Conservation (phyloP, 1,284 basidiomycete species). For the Trichosporon sp. region DNA sequence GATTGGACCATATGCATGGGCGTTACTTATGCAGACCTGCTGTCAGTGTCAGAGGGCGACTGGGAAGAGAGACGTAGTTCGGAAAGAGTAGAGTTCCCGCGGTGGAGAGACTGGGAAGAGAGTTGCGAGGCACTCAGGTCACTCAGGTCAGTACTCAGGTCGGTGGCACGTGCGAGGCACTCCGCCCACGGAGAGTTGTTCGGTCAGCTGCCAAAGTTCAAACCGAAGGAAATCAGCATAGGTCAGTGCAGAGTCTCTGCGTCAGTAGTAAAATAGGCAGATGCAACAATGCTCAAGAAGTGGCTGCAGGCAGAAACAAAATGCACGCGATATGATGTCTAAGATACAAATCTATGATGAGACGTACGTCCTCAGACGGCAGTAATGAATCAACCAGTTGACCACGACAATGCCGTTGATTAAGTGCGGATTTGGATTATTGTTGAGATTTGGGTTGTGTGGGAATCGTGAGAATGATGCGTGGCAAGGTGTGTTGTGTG, state of each 20-base stretch:
- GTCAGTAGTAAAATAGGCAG: too few species aligned
- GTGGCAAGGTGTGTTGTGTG: neutral
- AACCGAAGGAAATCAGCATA: too few species aligned
- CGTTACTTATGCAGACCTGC: neutral
- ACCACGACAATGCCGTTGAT: neutral
- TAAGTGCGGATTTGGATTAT: constrained; percentile 22
- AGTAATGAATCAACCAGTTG: constrained; percentile 7
- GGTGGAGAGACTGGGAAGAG: too few species aligned
- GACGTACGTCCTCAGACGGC: constrained; percentile 19
- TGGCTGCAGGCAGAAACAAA: constrained; percentile 28
- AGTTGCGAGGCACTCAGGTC: too few species aligned
- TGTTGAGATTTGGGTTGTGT: constrained; percentile 2
- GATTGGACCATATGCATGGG: constrained; percentile 2
- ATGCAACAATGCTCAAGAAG: constrained; percentile 10
- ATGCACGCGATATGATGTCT: constrained; percentile 19
- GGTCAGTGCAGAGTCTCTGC: too few species aligned
- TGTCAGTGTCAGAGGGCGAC: neutral
- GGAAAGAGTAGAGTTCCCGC: too few species aligned
- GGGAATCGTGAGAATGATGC: neutral
- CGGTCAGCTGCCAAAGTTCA: too few species aligned
- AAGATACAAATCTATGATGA: constrained; percentile 18
- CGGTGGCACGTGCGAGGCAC: too few species aligned
- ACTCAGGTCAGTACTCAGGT: too few species aligned
- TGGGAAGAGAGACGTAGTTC: too few species aligned
- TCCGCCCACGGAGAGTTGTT: too few species aligned